phyloP scores from a whole-genome alignment of 2,329 filamentous ascomycete species.

The Plenodomus lindquistii region DNA sequence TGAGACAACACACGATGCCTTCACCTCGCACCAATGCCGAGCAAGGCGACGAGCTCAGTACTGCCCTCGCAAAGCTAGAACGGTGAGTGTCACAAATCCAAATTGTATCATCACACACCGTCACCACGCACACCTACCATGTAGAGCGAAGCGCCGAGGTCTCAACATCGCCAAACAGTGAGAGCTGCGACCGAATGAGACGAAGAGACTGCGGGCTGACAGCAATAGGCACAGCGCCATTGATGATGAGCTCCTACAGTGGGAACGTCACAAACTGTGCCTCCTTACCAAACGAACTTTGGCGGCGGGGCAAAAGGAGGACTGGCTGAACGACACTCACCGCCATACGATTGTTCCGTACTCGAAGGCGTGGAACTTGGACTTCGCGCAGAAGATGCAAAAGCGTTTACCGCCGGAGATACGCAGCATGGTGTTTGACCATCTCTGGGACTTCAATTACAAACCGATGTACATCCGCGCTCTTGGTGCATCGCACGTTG shows the following conservation, averaged over 20 bases:
- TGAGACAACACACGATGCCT: neutral
- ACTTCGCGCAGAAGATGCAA: constrained; percentile 3
- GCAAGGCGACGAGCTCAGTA: neutral
- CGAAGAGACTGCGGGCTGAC: neutral
- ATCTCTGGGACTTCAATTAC: constrained; percentile 2
- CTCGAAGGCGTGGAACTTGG: constrained; percentile 2
- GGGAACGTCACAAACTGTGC: neutral
- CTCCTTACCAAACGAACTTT: constrained; percentile 4
- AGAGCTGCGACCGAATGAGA: neutral
- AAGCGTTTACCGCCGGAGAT: constrained; percentile 1
- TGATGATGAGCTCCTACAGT: neutral
- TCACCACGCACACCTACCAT: too few relatives aligned
- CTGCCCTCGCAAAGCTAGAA: neutral
- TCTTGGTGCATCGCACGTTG: too few relatives aligned
- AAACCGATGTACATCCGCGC: neutral
- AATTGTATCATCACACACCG: too few relatives aligned
- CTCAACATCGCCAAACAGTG: neutral
- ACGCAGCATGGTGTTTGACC: constrained; percentile 3
- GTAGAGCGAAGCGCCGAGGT: neutral
- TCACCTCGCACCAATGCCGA: neutral
- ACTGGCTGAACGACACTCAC: constrained; percentile 2
- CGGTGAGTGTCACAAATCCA: neutral
- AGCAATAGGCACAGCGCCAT: neutral
- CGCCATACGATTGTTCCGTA: constrained; percentile 2
- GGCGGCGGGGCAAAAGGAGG: constrained; percentile 1